These are phyloP conservation scores for Sanghuangporus weigelae DNA, from an alignment of 1,284 basidiomycete genomes.

Conservation along the genomic window DNA sequence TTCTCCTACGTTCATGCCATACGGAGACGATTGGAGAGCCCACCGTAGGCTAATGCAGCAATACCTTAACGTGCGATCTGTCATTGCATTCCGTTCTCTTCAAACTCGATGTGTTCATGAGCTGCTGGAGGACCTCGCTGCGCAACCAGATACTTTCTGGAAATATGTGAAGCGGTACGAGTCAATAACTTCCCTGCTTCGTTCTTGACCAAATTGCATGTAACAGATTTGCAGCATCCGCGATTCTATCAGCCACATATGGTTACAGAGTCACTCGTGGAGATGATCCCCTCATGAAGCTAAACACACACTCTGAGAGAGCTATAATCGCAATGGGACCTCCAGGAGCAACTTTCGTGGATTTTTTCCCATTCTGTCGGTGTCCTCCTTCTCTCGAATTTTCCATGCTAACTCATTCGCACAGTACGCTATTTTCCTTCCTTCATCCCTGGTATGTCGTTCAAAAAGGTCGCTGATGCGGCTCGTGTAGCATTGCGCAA, in stretches of 20 bases:
- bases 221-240: constrained; percentile 9
- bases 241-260: constrained; percentile 8
- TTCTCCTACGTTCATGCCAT: constrained; percentile 24
- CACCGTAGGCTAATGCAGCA: constrained; percentile 29
- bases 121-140: constrained; percentile 22
- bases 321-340: background rate
- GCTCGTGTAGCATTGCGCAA: background rate
- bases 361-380: constrained; percentile 13
- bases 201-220: background rate
- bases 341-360: constrained; percentile 9
- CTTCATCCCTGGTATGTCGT: constrained; percentile 9
- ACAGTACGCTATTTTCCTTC: constrained; percentile 13
- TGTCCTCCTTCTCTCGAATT: background rate
- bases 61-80: constrained; percentile 22
- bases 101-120: constrained; percentile 24
- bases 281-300: constrained; percentile 27
- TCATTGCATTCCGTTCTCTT: constrained; percentile 22
- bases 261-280: constrained; percentile 4
- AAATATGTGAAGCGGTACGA: constrained; percentile 23
- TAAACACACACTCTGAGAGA: background rate
- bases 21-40: constrained; percentile 27
- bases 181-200: background rate
- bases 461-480: constrained; percentile 1
- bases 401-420: background rate
- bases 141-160: constrained; percentile 23